Evolutionary conservation across 148 eudicot genomes (phyloP).

Genomic region (Vaccinium macrocarpon): DNA sequence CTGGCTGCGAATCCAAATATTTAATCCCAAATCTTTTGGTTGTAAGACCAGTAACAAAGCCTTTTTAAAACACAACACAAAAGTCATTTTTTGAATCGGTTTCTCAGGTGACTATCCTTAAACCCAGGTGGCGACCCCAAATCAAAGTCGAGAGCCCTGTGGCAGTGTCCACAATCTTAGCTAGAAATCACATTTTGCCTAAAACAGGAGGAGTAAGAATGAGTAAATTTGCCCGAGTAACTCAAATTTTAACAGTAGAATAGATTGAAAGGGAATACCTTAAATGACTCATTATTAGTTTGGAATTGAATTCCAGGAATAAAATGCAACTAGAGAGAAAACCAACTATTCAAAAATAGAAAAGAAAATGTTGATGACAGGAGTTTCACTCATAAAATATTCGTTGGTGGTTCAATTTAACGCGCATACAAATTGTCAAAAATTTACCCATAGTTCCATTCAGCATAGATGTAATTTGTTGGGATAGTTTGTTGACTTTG

Average conservation of each 20-base stretch:
- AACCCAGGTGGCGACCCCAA: too few species aligned
- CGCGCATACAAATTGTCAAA: not conserved
- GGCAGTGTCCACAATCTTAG: constrained; percentile 56
- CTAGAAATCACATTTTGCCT: constrained; percentile 80
- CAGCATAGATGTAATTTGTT: constrained; percentile 63
- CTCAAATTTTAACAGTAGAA: not conserved
- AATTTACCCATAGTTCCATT: constrained; percentile 89
- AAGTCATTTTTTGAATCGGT: too few species aligned
- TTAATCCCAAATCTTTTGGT: too few species aligned
- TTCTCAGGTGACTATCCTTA: too few species aligned
- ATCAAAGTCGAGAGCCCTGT: too few species aligned
- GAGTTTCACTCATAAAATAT: not conserved
- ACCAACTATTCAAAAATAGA: constrained; percentile 55
- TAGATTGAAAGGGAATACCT: constrained; percentile 39
- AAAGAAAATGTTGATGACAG: not conserved
- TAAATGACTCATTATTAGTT: constrained; percentile 86
- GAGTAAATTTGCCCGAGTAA: not conserved
- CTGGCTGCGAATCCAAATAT: too few species aligned
- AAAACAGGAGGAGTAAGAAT: constrained; percentile 15
- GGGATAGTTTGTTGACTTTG: too few species aligned
- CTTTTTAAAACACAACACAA: too few species aligned
- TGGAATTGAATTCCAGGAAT: constrained; percentile 71
- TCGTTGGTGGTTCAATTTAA: not conserved
- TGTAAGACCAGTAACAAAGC: too few species aligned
- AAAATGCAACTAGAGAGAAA: constrained; percentile 96